These are phyloP conservation scores for Coprinopsis sp. DNA, from an alignment of 768 basidiomycete genomes.

Conservation along the genomic window DNA sequence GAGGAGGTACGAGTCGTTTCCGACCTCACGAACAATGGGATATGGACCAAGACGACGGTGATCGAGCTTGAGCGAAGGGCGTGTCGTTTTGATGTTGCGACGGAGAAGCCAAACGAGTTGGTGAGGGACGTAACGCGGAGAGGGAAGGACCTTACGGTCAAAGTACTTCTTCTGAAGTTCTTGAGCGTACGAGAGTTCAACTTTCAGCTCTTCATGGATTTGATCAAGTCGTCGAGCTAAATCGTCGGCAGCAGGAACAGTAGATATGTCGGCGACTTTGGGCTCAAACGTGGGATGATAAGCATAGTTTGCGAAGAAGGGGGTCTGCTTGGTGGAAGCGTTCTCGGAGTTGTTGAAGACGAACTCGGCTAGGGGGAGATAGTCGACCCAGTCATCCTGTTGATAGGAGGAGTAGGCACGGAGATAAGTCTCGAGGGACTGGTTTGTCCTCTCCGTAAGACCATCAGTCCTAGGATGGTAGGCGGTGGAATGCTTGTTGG, in stretches of 20 bases:
- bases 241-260: conserved; percentile 28
- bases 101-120: conserved; percentile 35
- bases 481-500: conserved; percentile 12
- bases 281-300: conserved; percentile 30
- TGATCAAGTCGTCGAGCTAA: conserved; percentile 21
- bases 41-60: conserved; percentile 19
- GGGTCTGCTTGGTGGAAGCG: conserved; percentile 28
- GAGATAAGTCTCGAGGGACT: conserved; percentile 35
- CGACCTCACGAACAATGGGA: background rate
- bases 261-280: conserved; percentile 20
- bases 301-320: conserved; percentile 33
- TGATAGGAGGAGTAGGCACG: conserved; percentile 30
- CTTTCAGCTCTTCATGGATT: conserved; percentile 30
- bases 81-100: conserved; percentile 36
- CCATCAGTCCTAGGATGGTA: conserved; percentile 19
- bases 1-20: conserved; percentile 4
- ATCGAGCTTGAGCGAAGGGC: conserved; percentile 37
- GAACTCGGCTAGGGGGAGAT: conserved; percentile 37
- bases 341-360: conserved; percentile 33
- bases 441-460: conserved; percentile 23
- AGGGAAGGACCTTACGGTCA: conserved; percentile 19
- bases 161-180: conserved; percentile 23
- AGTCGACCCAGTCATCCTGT: conserved; percentile 40
- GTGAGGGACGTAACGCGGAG: conserved; percentile 26
- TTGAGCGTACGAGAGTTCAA: conserved; percentile 28